Percentiles rank a stretch among this genome's conserved stretches.
These are phyloP conservation scores for Xylaria sp. DNA, from an alignment of 2,329 filamentous ascomycete genomes.

Conservation along the genomic window DNA sequence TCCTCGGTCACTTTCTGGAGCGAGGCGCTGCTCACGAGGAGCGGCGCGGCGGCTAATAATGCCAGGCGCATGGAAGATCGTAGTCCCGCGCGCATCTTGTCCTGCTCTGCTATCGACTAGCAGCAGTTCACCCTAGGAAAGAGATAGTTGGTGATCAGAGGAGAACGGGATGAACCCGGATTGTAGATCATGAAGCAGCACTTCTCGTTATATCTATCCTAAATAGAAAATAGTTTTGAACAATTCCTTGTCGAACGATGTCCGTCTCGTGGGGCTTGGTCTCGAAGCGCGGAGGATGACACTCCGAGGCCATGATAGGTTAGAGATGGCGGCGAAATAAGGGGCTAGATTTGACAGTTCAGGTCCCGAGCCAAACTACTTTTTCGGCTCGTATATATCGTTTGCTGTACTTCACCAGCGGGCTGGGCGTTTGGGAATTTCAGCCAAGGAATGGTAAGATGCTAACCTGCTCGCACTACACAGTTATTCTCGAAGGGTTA, in stretches of 20 bases:
- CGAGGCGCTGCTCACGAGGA: conserved; percentile 25
- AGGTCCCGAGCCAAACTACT: too few species aligned
- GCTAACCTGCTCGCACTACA: too few species aligned
- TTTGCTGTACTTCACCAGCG: too few species aligned
- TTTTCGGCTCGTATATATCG: too few species aligned
- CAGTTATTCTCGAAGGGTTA: too few species aligned
- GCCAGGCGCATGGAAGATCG: background rate
- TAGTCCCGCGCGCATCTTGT: conserved; percentile 9
- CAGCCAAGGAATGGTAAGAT: too few species aligned
- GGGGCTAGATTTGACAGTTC: too few species aligned
- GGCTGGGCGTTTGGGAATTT: too few species aligned
- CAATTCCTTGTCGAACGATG: background rate
- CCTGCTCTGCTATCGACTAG: too few species aligned
- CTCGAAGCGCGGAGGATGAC: conserved; percentile 15
- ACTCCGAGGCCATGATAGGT: conserved; percentile 12
- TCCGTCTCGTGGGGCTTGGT: conserved; percentile 1
- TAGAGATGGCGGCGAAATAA: conserved; percentile 7
- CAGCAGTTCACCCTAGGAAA: background rate
- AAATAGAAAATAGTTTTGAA: background rate
- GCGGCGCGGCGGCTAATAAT: conserved; percentile 12
- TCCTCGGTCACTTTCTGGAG: conserved; percentile 34
- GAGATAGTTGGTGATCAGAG: too few species aligned
- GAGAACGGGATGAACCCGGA: background rate
- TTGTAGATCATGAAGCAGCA: background rate
- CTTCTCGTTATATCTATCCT: background rate